Evolutionary conservation across 2,329 filamentous ascomycete genomes (phyloP), one percentile per base, ranked within the genome.

Genomic region (Ceratocystis smalleyi): DNA sequence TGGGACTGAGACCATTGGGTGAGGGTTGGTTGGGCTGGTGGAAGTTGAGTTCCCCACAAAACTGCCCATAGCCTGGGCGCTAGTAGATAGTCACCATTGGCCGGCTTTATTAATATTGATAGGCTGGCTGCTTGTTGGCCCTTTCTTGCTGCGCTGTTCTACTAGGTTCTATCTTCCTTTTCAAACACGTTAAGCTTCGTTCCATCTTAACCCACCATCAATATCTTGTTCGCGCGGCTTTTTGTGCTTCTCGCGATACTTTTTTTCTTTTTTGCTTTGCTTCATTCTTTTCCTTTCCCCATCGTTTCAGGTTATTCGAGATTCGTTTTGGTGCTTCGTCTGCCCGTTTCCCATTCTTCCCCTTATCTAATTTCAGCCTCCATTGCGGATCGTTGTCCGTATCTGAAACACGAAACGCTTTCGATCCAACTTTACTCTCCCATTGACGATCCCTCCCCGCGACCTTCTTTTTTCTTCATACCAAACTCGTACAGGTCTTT

Each of bases 311-410:
- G 7, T 32, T 32, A 32, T 35, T 30, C 27, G 54, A 10, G 54
- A 7, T 19, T 57, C 54, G 8, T 57, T 55, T 35, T 57, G 17
- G 27, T 10, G 54, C 54, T n/a, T 57, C 22, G 45, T 54, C 30
- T 61, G 59, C n/a, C 22, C 43, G 59, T 43, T 43, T 61, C 35
- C 43, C 35, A 45, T 47, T 61, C 22, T 61, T 61, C 59, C n/a
- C 54, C 54, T 57, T 57, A 57, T 57, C 54, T 57, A 57, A 57
- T 57, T 57, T 57, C 24, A 57, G 54, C 27, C 54, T 57, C 27
- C 47, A 27, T 51, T 51, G 47, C 47, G 47, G 19, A 5, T 24
- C 47, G 47, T 51, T 57, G 24, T 57, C 24, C 54, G 54, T 8
- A 35, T 57, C 54, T 57, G 54, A 57, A 57, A 57, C 54, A 57